Conservation (phyloP, 139 green algal genomes). For the Tetradesmus lagerheimii region DNA sequence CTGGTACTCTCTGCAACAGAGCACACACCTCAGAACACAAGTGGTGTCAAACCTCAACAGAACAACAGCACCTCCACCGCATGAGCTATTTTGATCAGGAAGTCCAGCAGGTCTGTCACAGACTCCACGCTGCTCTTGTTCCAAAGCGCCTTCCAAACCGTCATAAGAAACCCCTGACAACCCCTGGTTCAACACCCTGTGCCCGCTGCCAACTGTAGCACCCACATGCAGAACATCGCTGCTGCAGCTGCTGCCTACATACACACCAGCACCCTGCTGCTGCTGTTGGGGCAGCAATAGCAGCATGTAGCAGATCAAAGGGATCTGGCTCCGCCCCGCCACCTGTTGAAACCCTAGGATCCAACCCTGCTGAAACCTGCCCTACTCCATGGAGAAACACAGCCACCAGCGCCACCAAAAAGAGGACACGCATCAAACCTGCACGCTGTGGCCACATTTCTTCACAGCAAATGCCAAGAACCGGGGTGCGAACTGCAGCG, state of each 20-base stretch:
- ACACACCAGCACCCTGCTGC: neutral
- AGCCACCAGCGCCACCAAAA: too few relatives aligned
- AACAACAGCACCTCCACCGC: too few relatives aligned
- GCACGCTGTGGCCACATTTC: neutral
- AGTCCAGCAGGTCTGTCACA: conserved; percentile 14
- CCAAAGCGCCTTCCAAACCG: conserved; percentile 19
- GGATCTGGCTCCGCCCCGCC: neutral
- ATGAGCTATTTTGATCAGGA: conserved; percentile 14
- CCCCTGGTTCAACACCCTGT: neutral
- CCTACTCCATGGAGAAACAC: neutral
- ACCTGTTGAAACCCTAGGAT: neutral
- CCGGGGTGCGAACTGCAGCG: neutral
- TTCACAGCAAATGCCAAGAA: neutral
- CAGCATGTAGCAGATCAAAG: neutral
- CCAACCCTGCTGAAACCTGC: neutral
- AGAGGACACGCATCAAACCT: too few relatives aligned
- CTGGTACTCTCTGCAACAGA: too few relatives aligned
- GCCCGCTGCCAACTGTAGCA: neutral
- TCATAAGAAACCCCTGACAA: conserved; percentile 28
- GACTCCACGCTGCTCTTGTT: neutral
- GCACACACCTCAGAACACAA: too few relatives aligned
- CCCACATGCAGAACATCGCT: neutral
- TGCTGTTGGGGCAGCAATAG: neutral
- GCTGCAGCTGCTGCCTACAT: neutral
- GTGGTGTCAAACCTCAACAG: too few relatives aligned